Conservation (phyloP, 2,329 filamentous ascomycete genomes). For the Alternaria incomplexa region DNA sequence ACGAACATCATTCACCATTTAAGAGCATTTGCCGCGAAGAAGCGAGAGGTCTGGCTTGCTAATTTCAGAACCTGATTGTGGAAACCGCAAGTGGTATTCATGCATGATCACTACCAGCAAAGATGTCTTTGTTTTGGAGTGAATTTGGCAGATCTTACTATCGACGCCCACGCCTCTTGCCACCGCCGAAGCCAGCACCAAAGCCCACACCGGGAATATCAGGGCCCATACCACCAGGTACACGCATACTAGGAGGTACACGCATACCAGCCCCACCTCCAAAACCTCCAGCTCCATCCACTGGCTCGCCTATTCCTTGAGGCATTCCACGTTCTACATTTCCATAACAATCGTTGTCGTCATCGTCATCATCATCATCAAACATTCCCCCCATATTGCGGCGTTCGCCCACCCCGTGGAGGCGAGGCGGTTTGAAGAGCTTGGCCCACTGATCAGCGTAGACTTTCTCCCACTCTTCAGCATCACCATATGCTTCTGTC, state of each 20-base stretch:
- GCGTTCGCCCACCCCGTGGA: not conserved
- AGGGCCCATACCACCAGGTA: not conserved
- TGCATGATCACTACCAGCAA: not conserved
- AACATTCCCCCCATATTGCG: not conserved
- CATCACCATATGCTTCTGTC: not conserved
- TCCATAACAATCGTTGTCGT: not conserved
- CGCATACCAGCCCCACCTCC: not conserved
- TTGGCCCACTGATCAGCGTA: not conserved
- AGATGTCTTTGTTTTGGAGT: fast-evolving
- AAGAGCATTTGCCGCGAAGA: too few relatives aligned
- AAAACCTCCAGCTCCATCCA: not conserved
- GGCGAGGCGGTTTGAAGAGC: not conserved
- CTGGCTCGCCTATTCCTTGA: not conserved
- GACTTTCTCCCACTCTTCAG: not conserved
- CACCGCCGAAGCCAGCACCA: not conserved
- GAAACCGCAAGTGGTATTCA: too few relatives aligned
- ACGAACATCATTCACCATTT: too few relatives aligned
- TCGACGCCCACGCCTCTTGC: not conserved
- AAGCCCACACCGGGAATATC: not conserved
- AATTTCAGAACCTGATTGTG: too few relatives aligned
- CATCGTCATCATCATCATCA: not conserved
- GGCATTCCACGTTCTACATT: not conserved
- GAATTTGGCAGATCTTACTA: not conserved
- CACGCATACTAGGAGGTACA: not conserved
- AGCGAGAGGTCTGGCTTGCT: too few relatives aligned